Conservation (phyloP, 306 rosid species). For the Senna siamea region DNA sequence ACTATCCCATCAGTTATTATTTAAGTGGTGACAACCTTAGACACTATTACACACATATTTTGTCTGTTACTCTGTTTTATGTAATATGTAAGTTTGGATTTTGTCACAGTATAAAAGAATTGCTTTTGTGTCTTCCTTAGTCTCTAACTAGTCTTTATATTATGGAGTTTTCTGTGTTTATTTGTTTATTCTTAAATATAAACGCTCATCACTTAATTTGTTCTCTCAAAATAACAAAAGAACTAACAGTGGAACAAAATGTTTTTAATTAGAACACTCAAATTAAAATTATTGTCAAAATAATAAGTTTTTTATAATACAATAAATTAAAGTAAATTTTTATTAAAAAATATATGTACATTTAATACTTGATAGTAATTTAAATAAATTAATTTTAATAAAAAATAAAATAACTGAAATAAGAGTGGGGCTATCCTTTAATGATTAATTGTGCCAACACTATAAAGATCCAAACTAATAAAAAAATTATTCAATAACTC, state of each 20-base stretch:
- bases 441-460: too few species aligned
- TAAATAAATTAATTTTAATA: too few species aligned
- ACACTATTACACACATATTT: neutral
- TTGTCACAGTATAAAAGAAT: neutral
- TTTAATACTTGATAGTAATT: too few species aligned
- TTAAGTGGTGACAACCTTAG: neutral
- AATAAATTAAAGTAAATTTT: too few species aligned
- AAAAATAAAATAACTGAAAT: too few species aligned
- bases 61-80: neutral
- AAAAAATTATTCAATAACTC: too few species aligned
- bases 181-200: neutral
- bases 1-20: neutral
- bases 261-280: too few species aligned
- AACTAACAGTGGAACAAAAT: neutral
- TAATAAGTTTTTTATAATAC: too few species aligned
- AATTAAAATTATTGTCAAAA: too few species aligned
- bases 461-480: too few species aligned
- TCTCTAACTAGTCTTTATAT: neutral
- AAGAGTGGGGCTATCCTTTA: too few species aligned
- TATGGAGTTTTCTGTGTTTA: neutral
- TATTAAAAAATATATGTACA: too few species aligned
- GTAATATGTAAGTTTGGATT: neutral
- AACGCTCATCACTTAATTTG: neutral
- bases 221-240: neutral
- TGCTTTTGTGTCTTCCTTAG: neutral